phyloP scores from a whole-genome alignment of 495 filamentous ascomycete genomes.

The Talaromyces wortmannii region DNA sequence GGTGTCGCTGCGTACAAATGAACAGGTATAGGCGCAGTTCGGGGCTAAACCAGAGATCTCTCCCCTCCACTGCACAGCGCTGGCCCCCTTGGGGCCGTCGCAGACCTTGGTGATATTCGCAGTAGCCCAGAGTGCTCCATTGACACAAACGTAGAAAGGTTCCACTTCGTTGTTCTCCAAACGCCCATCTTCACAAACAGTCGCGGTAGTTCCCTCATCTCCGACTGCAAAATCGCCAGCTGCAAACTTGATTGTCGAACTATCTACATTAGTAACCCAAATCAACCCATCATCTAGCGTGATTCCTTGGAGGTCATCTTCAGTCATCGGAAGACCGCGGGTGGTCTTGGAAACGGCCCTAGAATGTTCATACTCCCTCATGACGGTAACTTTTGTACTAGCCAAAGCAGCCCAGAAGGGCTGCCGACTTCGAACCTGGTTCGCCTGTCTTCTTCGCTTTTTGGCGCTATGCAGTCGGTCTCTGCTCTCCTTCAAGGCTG shows the following conservation, averaged over 20 bases:
- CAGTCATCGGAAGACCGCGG: conserved; percentile 61
- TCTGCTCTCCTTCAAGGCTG: conserved; percentile 41
- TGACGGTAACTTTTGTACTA: conserved; percentile 87
- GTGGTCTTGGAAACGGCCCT: conserved; percentile 68
- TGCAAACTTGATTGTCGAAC: conserved; percentile 76
- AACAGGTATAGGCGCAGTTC: conserved; percentile 75
- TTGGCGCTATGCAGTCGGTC: conserved; percentile 58
- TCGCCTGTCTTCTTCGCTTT: conserved; percentile 83
- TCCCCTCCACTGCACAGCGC: conserved; percentile 56
- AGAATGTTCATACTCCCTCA: conserved; percentile 86
- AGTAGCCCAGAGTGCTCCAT: conserved; percentile 83
- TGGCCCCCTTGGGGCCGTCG: conserved; percentile 45
- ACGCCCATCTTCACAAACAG: conserved; percentile 23
- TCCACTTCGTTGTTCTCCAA: conserved; percentile 47
- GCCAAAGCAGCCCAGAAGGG: conserved; percentile 92
- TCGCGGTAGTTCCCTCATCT: conserved; percentile 26
- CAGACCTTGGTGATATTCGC: conserved; percentile 56
- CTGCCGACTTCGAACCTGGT: conserved; percentile 80
- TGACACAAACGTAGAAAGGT: conserved; percentile 84
- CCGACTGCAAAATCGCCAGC: conserved; percentile 57
- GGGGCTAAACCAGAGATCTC: conserved; percentile 87
- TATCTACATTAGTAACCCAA: conserved; percentile 81
- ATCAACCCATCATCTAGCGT: conserved; percentile 74
- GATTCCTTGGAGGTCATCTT: conserved; percentile 75
- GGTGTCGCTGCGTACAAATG: conserved; percentile 72